phyloP scores from a whole-genome alignment of 75 land plant genomes.

The Azolla pinnata region DNA sequence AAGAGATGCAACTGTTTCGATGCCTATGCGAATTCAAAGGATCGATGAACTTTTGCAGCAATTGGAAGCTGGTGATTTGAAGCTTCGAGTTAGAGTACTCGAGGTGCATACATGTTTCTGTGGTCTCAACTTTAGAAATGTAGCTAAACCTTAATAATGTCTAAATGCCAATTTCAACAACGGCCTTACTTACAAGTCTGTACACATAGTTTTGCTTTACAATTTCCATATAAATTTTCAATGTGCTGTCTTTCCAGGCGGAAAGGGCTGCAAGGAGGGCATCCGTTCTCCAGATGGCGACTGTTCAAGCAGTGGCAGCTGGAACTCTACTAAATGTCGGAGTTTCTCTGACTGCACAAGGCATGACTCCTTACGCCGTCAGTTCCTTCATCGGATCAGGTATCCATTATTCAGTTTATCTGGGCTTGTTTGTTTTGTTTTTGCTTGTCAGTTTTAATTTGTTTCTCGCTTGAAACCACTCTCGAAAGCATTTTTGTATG shows the following conservation, averaged over 20 bases:
- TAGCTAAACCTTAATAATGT: too few relatives aligned
- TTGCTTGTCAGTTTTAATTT: background rate
- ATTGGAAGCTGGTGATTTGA: constrained; percentile 82
- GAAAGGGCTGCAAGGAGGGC: constrained; percentile 91
- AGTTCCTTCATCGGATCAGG: constrained; percentile 78
- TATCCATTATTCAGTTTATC: constrained; percentile 18
- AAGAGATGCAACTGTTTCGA: constrained; percentile 66
- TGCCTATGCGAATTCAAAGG: constrained; percentile 81
- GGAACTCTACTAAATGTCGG: constrained; percentile 70
- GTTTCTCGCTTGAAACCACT: background rate
- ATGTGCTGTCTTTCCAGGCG: constrained; percentile 39
- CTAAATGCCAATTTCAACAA: background rate
- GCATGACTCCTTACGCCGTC: constrained; percentile 50
- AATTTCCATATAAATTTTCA: too few relatives aligned
- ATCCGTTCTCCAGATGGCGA: constrained; percentile 74
- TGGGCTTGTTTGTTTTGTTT: background rate
- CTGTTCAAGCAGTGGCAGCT: constrained; percentile 64
- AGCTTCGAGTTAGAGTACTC: constrained; percentile 83
- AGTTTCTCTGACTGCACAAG: constrained; percentile 59
- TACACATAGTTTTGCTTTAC: too few relatives aligned
- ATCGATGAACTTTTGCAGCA: constrained; percentile 79
- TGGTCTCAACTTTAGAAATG: too few relatives aligned
- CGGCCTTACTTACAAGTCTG: background rate
- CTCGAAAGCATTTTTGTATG: background rate
- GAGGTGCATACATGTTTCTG: constrained; percentile 49